Evolutionary conservation across 306 rosid species (phyloP).

Genomic region (Sindora glabra): DNA sequence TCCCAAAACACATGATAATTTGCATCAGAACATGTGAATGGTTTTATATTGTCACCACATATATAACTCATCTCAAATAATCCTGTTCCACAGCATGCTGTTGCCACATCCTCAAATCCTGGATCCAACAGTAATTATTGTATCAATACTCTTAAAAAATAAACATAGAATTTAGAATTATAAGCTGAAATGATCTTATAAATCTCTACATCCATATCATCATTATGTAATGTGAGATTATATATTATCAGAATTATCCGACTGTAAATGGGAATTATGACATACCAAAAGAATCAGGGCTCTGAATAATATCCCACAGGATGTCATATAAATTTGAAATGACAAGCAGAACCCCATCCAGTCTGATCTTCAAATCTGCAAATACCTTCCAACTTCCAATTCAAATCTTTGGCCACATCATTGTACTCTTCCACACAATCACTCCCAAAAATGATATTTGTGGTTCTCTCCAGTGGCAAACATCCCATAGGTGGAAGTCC

Average conservation of each 20-base stretch:
- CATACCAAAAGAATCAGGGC: slow-evolving; percentile 34
- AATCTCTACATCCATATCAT: no score
- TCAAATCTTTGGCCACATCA: slow-evolving; percentile 31
- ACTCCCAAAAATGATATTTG: slow-evolving; percentile 14
- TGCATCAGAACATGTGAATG: slow-evolving; percentile 47
- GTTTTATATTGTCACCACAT: slow-evolving; percentile 28
- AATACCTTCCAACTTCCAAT: slow-evolving; percentile 31
- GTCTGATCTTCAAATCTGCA: slow-evolving; percentile 16
- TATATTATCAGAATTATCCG: no score
- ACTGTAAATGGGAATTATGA: neutral
- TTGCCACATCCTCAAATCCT: slow-evolving; percentile 38
- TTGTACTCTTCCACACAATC: slow-evolving; percentile 34
- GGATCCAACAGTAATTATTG: neutral
- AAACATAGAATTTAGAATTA: no score
- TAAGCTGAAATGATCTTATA: no score
- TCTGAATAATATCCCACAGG: slow-evolving; percentile 30
- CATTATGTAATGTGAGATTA: neutral
- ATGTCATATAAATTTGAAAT: slow-evolving; percentile 31
- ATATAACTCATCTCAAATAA: slow-evolving; percentile 35
- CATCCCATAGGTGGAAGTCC: slow-evolving; percentile 70
- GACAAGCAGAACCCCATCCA: slow-evolving; percentile 24
- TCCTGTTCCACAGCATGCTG: slow-evolving; percentile 44
- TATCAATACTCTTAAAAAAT: no score
- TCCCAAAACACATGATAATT: slow-evolving; percentile 50
- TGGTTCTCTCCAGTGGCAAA: slow-evolving; percentile 51